Evolutionary conservation across 148 eudicot genomes (phyloP).

Genomic region (Vaccinium vitisidaea): DNA sequence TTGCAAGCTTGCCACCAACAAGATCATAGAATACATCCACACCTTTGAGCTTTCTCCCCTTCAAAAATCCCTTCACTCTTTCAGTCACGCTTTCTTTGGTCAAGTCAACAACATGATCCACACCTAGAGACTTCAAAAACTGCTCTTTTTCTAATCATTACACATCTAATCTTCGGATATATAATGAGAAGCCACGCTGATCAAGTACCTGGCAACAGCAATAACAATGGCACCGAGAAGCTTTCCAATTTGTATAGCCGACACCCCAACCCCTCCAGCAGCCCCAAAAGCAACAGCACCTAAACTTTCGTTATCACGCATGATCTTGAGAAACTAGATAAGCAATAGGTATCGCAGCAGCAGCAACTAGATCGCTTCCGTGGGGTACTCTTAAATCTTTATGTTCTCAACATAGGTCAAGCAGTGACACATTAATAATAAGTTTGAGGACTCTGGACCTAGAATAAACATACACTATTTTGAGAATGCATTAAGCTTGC

Average conservation of each 20-base stretch:
- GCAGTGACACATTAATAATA: background rate
- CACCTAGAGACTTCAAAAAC: conserved; percentile 72
- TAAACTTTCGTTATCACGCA: conserved; percentile 17
- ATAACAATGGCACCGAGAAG: conserved; percentile 81
- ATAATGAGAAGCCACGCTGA: background rate
- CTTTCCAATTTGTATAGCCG: conserved; percentile 97
- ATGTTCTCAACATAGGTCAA: conserved; percentile 17
- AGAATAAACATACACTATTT: background rate
- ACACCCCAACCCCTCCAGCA: conserved; percentile 97
- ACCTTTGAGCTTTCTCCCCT: conserved; percentile 76
- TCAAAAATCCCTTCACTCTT: conserved; percentile 79
- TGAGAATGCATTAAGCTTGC: too few relatives aligned
- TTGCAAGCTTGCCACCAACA: conserved; percentile 91
- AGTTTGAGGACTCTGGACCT: background rate
- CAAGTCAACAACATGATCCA: conserved; percentile 84
- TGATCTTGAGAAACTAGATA: conserved; percentile 11
- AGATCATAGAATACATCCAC: conserved; percentile 97
- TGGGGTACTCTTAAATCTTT: conserved; percentile 84
- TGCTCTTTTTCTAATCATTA: conserved; percentile 55
- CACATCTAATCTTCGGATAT: background rate
- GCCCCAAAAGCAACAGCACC: conserved; percentile 97
- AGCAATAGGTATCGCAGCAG: conserved; percentile 86
- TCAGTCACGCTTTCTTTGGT: conserved; percentile 58
- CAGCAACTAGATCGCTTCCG: conserved; percentile 87
- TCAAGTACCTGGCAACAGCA: conserved; percentile 78